Base-by-base conservation (phyloP, 1,284 basidiomycete genomes). In the Melampsora americana region DNA sequence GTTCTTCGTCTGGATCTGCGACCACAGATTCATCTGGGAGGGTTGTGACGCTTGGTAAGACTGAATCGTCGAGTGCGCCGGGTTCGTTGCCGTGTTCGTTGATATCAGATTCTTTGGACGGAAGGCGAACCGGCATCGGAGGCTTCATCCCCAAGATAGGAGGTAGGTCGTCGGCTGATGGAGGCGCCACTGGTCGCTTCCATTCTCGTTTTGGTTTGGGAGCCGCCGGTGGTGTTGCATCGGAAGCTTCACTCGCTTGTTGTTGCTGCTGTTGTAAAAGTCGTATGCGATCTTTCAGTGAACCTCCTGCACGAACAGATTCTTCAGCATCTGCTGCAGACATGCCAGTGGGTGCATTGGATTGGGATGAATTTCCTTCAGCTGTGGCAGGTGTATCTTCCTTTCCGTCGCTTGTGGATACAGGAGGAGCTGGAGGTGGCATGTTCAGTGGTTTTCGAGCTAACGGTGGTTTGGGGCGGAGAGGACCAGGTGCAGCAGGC, bases 261-360 rank as follows among this genome's bases (percentile, higher is more conserved):
- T n/a, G n/a, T 39, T 76, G 73, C 64, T 70, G 69, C 28, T 74
- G 71, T 48, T 74, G 71, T 11, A 76, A 44, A 20, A 76, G 60
- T 35, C 60, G 50, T 35, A 76, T 76, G 46, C 73, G 44, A 48
- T 76, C 73, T 76, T 76, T 76, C 20, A 76, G 60, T 64, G 73
- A 76, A 7, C 73, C 73, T 28, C 73, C 73, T 7, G 73, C 73
- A 14, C 67, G 66, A 12, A 76, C 73, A 42, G 73, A 68, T 56
- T 76, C 73, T 48, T 76, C 73, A 35, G 73, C 73, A 39, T 76
- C 73, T 16, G 73, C 73, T 9, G 73, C 73, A 59, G 73, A 76
- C 73, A 76, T 76, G 20, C 73, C 73, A 30, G 66, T 7, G 32
- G 39, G 66, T 11, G 56, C 72, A 23, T 35, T 66, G 7, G 72